A percentile compares a stretch with the other conserved stretches of the same genome.
Evolutionary conservation across 2,329 filamentous ascomycete species (phyloP).

Genomic region (Blumeria graminis): DNA sequence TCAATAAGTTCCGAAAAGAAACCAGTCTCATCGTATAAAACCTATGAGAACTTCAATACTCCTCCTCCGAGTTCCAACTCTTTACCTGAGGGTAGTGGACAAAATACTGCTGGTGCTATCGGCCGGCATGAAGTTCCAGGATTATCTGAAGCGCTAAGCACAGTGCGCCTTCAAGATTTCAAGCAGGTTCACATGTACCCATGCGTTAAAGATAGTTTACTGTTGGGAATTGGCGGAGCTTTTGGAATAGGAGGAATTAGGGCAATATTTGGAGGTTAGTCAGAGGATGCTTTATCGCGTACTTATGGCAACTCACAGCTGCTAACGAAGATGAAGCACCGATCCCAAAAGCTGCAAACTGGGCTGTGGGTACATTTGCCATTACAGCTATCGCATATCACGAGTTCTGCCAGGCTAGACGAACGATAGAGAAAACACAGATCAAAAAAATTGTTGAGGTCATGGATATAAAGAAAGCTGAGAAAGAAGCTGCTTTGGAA

Average conservation of each 20-base stretch:
- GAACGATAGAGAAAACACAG: constrained; percentile 51
- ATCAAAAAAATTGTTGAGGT: constrained; percentile 74
- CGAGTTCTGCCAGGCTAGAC: constrained; percentile 60
- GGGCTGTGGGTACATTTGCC: constrained; percentile 60
- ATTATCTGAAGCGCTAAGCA: constrained; percentile 38
- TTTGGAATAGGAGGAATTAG: constrained; percentile 51
- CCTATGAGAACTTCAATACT: constrained; percentile 18
- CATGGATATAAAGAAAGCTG: constrained; percentile 46
- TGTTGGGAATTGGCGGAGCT: constrained; percentile 63
- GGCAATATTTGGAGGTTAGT: constrained; percentile 48
- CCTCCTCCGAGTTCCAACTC: constrained; percentile 13
- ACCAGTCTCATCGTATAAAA: not conserved
- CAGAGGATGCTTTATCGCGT: not conserved
- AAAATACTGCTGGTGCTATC: constrained; percentile 14
- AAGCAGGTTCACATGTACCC: constrained; percentile 51
- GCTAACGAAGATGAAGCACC: constrained; percentile 21
- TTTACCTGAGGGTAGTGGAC: constrained; percentile 14
- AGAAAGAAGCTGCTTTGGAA: constrained; percentile 28
- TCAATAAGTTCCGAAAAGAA: not conserved
- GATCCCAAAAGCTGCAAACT: constrained; percentile 49
- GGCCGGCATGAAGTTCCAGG: constrained; percentile 15
- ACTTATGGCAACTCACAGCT: not conserved
- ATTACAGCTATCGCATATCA: constrained; percentile 47
- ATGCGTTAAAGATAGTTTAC: constrained; percentile 59
- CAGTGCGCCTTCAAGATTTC: constrained; percentile 45